These are phyloP conservation scores for Scheffersomyces lignicola DNA, from an alignment of 1,139 yeast species.

Conservation along the genomic window DNA sequence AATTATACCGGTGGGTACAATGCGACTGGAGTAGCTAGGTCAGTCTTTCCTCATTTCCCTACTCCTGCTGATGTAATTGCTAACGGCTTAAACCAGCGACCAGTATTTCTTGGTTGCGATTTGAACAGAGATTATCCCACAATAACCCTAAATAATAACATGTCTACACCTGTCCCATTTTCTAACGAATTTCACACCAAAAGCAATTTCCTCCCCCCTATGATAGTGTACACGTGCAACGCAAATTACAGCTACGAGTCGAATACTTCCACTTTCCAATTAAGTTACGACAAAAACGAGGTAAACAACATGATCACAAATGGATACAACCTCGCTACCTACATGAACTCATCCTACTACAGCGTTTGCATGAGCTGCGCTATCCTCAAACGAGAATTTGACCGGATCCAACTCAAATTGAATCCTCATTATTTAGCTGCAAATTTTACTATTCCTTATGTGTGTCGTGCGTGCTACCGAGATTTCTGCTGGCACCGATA, in stretches of 20 bases:
- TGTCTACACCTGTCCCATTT: background rate
- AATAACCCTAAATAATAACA: conserved; percentile 6
- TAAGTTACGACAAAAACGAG: conserved; percentile 47
- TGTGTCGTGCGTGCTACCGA: conserved; percentile 21
- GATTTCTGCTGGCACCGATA: conserved; percentile 22
- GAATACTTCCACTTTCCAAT: conserved; percentile 61
- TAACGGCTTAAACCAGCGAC: conserved; percentile 30
- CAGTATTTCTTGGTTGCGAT: conserved; percentile 60
- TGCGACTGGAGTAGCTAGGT: conserved; percentile 8
- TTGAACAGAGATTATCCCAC: conserved; percentile 31
- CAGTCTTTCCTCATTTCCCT: conserved; percentile 42
- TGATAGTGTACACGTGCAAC: conserved; percentile 56
- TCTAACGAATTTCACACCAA: conserved; percentile 1
- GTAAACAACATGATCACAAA: conserved; percentile 46
- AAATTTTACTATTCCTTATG: conserved; percentile 14
- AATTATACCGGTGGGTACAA: background rate
- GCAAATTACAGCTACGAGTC: conserved; percentile 39
- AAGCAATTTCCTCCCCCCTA: conserved; percentile 44
- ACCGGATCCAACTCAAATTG: conserved; percentile 25
- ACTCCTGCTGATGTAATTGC: conserved; percentile 27
- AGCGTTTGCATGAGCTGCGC: conserved; percentile 61
- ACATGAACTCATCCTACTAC: conserved; percentile 42
- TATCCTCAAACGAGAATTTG: conserved; percentile 54
- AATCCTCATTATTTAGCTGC: conserved; percentile 4
- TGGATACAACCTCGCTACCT: conserved; percentile 54